Base-by-base conservation (phyloP, 2,329 filamentous ascomycete genomes). In the Fusarium mangiferae region DNA sequence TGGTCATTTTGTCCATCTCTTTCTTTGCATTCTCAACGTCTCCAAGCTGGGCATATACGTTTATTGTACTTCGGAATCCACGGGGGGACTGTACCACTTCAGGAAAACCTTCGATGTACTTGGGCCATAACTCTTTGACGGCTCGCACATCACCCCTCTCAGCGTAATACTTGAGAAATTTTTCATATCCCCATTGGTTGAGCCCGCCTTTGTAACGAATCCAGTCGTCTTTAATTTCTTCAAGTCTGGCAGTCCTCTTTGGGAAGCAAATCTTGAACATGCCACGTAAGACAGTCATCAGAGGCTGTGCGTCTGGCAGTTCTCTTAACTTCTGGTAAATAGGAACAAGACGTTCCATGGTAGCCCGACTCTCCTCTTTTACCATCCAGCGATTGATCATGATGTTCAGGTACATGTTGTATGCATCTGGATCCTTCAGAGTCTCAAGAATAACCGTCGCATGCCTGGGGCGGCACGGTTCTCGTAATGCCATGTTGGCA, bases 21-120 rank as follows among this genome's bases (percentile, higher is more conserved):
- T 84, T 80, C 56, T 88, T 83, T 1, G 92, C 90, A 57, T 89
- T 85, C 7, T 84, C 78, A 2, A 92, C 80, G 73, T 97, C 90
- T 6, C 91, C 93, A 56, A 89, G 85, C 64, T 90, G 88, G 3
- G 94, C 91, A 82, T 96, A 90, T 1, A 92, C 92, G 73, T 93
- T 90, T 45, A 97, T 85, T 7, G 95, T 84, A 51, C 90, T 89
- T n/a, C 86, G 79, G 70, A 90, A 86, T 7, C 81, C 84, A 38
- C 82, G 81, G 7, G 82, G 78, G 8, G 79, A 73, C 30, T 76
- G 70, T 13, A 84, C 65, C 17, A 83, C 73, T 17, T 81, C 74
- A 4, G 83, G 81, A 39, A 83, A 85, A 2, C 78, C 70, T 26
- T 78, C 61, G 15, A 81, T 78, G 55, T 85, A 88, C 51, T 85